Conservation (phyloP, 139 green algal genomes). For the Nannochloris sp. region DNA sequence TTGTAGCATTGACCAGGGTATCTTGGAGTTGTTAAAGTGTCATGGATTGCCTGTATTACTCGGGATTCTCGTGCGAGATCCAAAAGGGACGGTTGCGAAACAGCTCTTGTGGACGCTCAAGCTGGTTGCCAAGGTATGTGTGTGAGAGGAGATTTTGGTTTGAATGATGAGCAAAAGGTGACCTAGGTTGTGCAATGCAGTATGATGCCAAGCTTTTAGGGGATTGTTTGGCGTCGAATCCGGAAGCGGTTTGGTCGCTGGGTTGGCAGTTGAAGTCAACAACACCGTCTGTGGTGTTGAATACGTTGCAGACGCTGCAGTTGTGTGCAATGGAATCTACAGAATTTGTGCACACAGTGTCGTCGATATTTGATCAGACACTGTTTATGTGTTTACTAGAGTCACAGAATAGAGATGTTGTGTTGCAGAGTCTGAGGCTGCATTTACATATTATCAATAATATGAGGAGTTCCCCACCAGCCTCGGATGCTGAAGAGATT, state of each 20-base stretch:
- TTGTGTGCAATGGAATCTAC: not conserved
- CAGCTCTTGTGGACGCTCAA: not conserved
- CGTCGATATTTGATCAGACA: not conserved
- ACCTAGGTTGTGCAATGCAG: not conserved
- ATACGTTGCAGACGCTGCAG: too few species aligned
- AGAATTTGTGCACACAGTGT: not conserved
- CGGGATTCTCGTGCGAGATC: not conserved
- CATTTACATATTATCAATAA: not conserved
- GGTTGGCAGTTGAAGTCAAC: conserved; percentile 9
- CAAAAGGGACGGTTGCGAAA: not conserved
- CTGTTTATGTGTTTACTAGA: not conserved
- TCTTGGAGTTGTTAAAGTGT: not conserved
- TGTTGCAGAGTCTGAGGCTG: not conserved
- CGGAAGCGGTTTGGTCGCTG: conserved; percentile 6
- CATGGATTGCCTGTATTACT: not conserved
- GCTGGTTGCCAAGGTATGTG: not conserved
- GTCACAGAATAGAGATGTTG: not conserved
- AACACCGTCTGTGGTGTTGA: too few species aligned
- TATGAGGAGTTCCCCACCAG: too few species aligned
- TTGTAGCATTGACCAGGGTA: not conserved
- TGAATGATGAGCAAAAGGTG: not conserved
- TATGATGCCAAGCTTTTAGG: not conserved
- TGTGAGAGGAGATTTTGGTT: not conserved
- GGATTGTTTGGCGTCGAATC: not conserved
- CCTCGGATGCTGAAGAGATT: conserved; percentile 10